Evolutionary conservation across 306 rosid genomes (phyloP).

Genomic region (Lathyrus sativus): DNA sequence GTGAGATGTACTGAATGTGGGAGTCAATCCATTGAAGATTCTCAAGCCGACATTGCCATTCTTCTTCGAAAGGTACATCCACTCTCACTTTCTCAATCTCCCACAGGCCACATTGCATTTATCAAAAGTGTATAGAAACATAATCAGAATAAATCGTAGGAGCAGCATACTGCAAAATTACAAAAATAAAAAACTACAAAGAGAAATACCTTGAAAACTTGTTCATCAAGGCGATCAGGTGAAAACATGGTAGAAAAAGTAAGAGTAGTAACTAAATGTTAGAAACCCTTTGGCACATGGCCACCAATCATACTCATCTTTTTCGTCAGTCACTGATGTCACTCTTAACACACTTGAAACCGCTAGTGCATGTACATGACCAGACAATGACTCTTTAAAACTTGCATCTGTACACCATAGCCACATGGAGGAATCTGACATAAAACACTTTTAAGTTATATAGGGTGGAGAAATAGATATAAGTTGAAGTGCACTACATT

Average conservation of each 20-base stretch:
- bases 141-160: background rate
- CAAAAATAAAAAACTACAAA: slow-evolving; percentile 17
- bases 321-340: slow-evolving; percentile 75
- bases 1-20: slow-evolving; percentile 97
- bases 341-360: slow-evolving; percentile 90
- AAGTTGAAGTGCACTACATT: background rate
- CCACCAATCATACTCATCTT: slow-evolving; percentile 81
- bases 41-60: slow-evolving; percentile 96
- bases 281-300: slow-evolving; percentile 81
- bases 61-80: slow-evolving; percentile 77
- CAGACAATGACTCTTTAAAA: slow-evolving; percentile 61
- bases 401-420: slow-evolving; percentile 53
- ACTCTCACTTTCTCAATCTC: slow-evolving; percentile 8
- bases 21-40: slow-evolving; percentile 97
- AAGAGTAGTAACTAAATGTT: background rate
- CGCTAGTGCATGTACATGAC: slow-evolving; percentile 75
- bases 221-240: slow-evolving; percentile 78
- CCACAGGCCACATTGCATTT: background rate
- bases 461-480: background rate
- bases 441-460: background rate
- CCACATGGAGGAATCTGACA: background rate
- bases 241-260: slow-evolving; percentile 37
- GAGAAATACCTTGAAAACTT: slow-evolving; percentile 67
- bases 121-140: slow-evolving; percentile 20
- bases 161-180: background rate